Evolutionary conservation across 2,329 filamentous ascomycete species (phyloP).

Genomic region (Tolypocladium paradoxum): DNA sequence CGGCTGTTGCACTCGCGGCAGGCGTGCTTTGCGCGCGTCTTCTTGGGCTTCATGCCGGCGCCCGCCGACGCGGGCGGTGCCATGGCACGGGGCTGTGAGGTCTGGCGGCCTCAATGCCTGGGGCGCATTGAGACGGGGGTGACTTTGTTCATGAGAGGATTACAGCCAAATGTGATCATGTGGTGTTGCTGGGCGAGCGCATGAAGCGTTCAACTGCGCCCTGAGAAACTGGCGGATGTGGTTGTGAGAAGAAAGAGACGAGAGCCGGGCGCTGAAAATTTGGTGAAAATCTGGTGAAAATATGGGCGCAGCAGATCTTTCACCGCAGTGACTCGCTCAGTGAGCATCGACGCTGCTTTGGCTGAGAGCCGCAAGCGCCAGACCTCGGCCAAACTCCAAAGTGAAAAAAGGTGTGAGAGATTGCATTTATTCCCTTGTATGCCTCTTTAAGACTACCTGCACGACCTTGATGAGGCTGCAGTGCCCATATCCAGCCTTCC

Average conservation of each 20-base stretch:
- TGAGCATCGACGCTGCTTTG: not conserved
- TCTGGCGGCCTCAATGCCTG: not conserved
- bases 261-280: not conserved
- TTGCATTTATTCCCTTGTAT: too few relatives aligned
- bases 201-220: not conserved
- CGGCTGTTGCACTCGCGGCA: conserved; percentile 23
- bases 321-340: not conserved
- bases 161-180: too few relatives aligned
- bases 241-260: not conserved
- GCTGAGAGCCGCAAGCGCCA: not conserved
- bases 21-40: conserved; percentile 22
- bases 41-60: conserved; percentile 16
- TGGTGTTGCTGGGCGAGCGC: not conserved
- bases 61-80: not conserved
- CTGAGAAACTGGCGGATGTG: not conserved
- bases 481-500: too few relatives aligned
- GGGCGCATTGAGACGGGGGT: not conserved
- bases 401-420: too few relatives aligned
- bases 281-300: too few relatives aligned
- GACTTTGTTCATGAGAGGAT: not conserved
- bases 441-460: too few relatives aligned
- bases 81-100: not conserved
- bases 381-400: not conserved
- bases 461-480: too few relatives aligned
- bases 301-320: not conserved